A percentile compares a stretch with the other conserved stretches of the same genome.
These are phyloP conservation scores for Blastobotrys apis DNA, from an alignment of 1,139 yeast genomes.

Conservation along the genomic window DNA sequence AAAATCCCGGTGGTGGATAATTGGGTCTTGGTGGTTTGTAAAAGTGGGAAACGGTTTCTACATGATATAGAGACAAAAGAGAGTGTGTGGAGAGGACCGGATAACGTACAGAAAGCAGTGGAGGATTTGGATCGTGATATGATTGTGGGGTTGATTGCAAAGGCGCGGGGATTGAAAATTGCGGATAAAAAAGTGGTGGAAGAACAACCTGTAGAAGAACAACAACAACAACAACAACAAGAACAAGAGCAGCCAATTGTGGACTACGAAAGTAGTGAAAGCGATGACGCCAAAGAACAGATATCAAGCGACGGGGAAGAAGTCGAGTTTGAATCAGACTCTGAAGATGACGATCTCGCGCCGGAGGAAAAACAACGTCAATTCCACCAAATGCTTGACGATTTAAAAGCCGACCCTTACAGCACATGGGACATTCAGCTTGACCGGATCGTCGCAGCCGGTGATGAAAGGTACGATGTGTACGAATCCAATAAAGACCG, in stretches of 20 bases:
- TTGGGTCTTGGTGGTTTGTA: conserved; percentile 45
- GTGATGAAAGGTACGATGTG: conserved; percentile 41
- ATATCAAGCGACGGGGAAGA: conserved; percentile 17
- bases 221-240: conserved; percentile 14
- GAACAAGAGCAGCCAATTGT: conserved; percentile 14
- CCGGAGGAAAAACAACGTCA: conserved; percentile 13
- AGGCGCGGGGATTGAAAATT: conserved; percentile 43
- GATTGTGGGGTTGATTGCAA: conserved; percentile 41
- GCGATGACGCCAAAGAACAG: conserved; percentile 12
- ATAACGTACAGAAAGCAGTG: conserved; percentile 32
- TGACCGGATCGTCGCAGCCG: conserved; percentile 36
- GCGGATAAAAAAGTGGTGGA: conserved; percentile 23
- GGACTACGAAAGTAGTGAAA: not conserved
- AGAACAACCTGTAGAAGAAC: conserved; percentile 10
- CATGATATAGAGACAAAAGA: conserved; percentile 34
- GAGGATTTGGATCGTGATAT: conserved; percentile 35
- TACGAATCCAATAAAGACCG: conserved; percentile 38
- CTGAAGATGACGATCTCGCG: conserved; percentile 17
- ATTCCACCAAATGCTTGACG: conserved; percentile 34
- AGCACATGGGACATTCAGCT: conserved; percentile 48
- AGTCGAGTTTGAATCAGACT: conserved; percentile 18
- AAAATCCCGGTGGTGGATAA: conserved; percentile 24
- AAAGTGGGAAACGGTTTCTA: conserved; percentile 45
- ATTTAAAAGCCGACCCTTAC: conserved; percentile 38
- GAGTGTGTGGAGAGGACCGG: conserved; percentile 41